Percentiles rank a stretch among this genome's conserved stretches.
These are phyloP conservation scores for Saturnispora quitensis DNA, from an alignment of 805 yeast species.

Conservation along the genomic window DNA sequence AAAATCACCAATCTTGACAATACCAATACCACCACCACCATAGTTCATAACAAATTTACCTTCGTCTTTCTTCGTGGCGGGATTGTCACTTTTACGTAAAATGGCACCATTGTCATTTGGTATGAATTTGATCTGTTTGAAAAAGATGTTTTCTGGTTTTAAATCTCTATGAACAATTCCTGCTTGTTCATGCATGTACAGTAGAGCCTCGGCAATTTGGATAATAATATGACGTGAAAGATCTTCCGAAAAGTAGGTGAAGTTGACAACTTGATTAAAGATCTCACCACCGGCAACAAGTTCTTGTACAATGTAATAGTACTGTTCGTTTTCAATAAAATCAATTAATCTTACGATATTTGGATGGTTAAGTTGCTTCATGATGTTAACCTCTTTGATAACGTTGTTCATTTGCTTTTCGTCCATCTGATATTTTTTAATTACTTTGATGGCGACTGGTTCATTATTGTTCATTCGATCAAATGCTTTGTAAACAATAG, in stretches of 20 bases:
- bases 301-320: slow-evolving; percentile 66
- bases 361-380: slow-evolving; percentile 56
- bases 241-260: slow-evolving; percentile 68
- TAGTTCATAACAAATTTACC: slow-evolving; percentile 71
- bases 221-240: slow-evolving; percentile 62
- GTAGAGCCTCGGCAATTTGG: slow-evolving; percentile 61
- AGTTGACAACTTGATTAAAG: slow-evolving; percentile 69
- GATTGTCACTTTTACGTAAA: slow-evolving; percentile 60
- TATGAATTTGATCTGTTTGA: slow-evolving; percentile 45
- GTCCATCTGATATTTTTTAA: slow-evolving; percentile 63
- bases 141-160: slow-evolving; percentile 71
- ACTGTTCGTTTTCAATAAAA: slow-evolving; percentile 51
- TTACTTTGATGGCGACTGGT: slow-evolving; percentile 47
- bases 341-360: slow-evolving; percentile 58
- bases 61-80: slow-evolving; percentile 67
- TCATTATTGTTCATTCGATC: slow-evolving; percentile 29
- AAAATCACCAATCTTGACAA: slow-evolving; percentile 87
- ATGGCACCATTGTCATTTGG: slow-evolving; percentile 28
- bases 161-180: slow-evolving; percentile 81
- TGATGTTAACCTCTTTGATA: slow-evolving; percentile 69
- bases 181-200: slow-evolving; percentile 60
- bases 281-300: slow-evolving; percentile 71
- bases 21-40: slow-evolving; percentile 92
- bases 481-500: slow-evolving; percentile 42
- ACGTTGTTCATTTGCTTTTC: slow-evolving; percentile 57